Base-by-base conservation (phyloP, 305 asterid species). In the Fraxinus baroniana region DNA sequence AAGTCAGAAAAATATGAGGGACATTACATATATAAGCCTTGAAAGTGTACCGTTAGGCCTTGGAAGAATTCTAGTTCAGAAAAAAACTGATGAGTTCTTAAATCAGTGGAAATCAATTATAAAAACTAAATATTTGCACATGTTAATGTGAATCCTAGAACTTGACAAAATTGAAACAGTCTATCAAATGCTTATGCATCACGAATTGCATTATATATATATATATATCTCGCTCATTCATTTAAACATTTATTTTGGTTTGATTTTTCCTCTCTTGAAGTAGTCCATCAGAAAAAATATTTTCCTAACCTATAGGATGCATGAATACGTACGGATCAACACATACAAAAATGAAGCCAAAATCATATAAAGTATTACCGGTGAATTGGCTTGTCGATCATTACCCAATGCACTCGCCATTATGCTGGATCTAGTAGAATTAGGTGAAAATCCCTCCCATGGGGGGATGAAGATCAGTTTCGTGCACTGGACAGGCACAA, bases 381-480 rank as follows among this genome's bases (percentile, higher is more conserved):
- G 91, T 44, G 93, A 91, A 84, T 85, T 89, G 87, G 85, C 78
- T 41, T 83, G 89, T 78, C 89, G 91, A n/a, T 87, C 89, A 32
- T 90, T 92, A 60, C 77, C 86, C 84, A 85, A 55, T 74, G 83
- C 91, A 81, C 90, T 89, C 41, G 93, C 91, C 89, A 96, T 94
- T 81, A 94, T 89, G 91, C 99, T 94, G 79, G 97, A 88, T 89
- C 98, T 87, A 26, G 92, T 89, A 76, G 97, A 90, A 89, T 83
- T 96, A 52, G 98, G 97, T 35, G 96, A 96, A 88, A 96, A 93
- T 26, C 97, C 99, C 74, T 96, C 99, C 98, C 97, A 94, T 46
- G 98, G 97, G 80, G 98, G 97, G 85, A 94, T 93, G 81, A 93
- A 93, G 79, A 96, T 94, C 87, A 96, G 90, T 88, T 96, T 96